Evolutionary conservation across 129 eudicot species (phyloP).

Genomic region (Centella asiatica): DNA sequence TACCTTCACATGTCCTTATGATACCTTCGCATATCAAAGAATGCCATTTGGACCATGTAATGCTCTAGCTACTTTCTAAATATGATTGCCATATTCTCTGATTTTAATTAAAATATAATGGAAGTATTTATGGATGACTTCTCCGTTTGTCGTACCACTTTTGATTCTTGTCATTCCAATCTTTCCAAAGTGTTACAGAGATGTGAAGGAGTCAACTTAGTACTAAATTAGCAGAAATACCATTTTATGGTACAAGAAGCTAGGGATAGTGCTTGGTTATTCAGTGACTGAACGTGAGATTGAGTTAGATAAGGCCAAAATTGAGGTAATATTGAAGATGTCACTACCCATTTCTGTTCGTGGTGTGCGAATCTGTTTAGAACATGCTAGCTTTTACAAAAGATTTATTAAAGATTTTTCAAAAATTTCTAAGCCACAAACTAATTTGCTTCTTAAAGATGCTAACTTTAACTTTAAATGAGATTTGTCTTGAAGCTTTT

Average conservation of each 20-base stretch:
- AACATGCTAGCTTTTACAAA: not conserved
- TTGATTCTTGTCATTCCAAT: too few species aligned
- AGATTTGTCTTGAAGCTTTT: not conserved
- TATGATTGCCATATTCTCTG: not conserved
- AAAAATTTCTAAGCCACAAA: not conserved
- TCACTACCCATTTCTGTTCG: not conserved
- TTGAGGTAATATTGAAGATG: not conserved
- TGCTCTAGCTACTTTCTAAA: not conserved
- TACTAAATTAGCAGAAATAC: too few species aligned
- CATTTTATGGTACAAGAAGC: not conserved
- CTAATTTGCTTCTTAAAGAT: not conserved
- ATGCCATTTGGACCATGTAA: too few species aligned
- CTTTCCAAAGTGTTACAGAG: too few species aligned
- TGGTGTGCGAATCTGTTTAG: not conserved
- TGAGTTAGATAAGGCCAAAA: not conserved
- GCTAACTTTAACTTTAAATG: not conserved
- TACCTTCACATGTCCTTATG: not conserved
- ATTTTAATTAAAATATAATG: too few species aligned
- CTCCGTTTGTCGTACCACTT: too few species aligned
- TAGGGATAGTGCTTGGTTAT: not conserved
- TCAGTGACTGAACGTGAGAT: not conserved
- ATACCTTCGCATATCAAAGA: not conserved
- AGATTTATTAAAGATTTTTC: not conserved
- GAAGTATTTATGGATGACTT: too few species aligned
- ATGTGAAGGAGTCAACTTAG: not conserved